Evolutionary conservation across 2,329 filamentous ascomycete genomes (phyloP).

Genomic region (Trichoderma oligosporum): DNA sequence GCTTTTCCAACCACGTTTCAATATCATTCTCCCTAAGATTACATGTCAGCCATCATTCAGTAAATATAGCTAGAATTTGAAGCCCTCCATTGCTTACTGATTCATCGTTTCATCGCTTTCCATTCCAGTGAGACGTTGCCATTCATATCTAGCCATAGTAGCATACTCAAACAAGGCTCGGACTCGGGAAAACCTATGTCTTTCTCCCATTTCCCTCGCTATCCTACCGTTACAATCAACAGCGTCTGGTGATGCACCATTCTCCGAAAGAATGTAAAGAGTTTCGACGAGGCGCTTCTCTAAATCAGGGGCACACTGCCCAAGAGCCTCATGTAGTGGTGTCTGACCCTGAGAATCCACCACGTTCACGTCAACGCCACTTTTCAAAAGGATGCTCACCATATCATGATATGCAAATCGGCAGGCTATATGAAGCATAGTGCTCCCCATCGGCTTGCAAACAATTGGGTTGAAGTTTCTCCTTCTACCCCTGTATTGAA

Average conservation of each 20-base stretch:
- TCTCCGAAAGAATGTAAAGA: neutral
- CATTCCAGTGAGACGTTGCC: neutral
- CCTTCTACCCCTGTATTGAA: neutral
- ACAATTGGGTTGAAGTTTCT: neutral
- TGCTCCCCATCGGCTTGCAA: neutral
- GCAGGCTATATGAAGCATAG: constrained; percentile 17
- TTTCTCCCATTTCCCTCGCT: neutral
- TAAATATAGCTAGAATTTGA: neutral
- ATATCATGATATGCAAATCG: constrained; percentile 11
- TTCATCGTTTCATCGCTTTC: neutral
- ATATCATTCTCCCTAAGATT: neutral
- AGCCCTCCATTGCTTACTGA: neutral
- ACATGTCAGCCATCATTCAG: neutral
- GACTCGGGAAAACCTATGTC: neutral
- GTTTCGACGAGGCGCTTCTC: neutral
- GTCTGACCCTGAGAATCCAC: constrained; percentile 6
- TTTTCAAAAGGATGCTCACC: neutral
- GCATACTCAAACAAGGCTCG: constrained; percentile 6
- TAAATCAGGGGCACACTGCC: neutral
- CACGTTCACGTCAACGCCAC: neutral
- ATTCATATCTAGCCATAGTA: constrained; percentile 3
- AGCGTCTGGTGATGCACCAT: neutral
- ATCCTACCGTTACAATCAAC: neutral
- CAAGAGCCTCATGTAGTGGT: constrained; percentile 17
- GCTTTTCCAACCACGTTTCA: neutral